Base-by-base conservation (phyloP, 768 basidiomycete species). In the Termitomyces sp. region DNA sequence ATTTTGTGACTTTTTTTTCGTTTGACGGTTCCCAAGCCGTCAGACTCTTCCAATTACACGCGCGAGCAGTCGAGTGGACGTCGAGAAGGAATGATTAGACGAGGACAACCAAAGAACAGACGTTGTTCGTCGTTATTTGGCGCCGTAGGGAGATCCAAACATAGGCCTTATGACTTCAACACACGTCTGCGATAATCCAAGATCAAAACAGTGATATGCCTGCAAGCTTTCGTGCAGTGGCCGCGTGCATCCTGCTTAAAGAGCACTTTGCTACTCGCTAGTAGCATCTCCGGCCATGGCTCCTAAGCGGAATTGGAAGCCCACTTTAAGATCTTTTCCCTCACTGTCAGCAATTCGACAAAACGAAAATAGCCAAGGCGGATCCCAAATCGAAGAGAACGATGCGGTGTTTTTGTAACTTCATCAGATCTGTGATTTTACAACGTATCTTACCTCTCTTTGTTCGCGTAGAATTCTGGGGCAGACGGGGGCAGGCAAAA, bases 401-500 rank as follows among this genome's bases (percentile, higher is more conserved):
- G 59, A 57, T 43, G 54, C 53, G 0, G 37, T 60, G 24, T 50
- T 51, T 19, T 28, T 57, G 59, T 55, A 19, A 21, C 56, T 49
- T 26, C 3, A 5, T 26, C 32, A 1, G 17, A 14, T 15, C 21
- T 43, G 11, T 10, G 14, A 35, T 22, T 19, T n/a, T 2, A 44
- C 30, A 34, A 9, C 12, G 12, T 17, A 40, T 10, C 45, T 45
- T 9, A 55, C 22, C 9, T 14, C 26, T 43, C 9, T 48, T 26
- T 2, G 32, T 48, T 34, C 5, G 24, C n/a, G 17, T 19, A 60
- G 59, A 28, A 48, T 60, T 22, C 48, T 60, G 2, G 59, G 59
- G 8, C 59, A 60, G 45, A 54, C 56, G 34, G 56, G 56, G n/a
- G 59, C 59, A 19, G 59, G 59, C 34, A 60, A 60, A 51, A 57